Evolutionary conservation across 257 asterid genomes (phyloP).

Genomic region (Jaltomata sinuosa): DNA sequence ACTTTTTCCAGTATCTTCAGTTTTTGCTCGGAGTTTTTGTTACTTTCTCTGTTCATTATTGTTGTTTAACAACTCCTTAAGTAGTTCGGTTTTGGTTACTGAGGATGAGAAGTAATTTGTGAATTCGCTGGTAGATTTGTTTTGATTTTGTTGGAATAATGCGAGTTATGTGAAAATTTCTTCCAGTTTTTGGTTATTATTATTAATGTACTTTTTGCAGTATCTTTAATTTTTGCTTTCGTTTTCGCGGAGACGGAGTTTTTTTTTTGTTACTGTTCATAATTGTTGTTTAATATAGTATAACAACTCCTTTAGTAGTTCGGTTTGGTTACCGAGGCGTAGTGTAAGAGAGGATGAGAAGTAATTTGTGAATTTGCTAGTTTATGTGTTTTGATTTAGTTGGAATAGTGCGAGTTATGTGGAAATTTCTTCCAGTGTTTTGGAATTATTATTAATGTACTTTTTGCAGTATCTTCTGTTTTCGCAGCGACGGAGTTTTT

Average conservation of each 20-base stretch:
- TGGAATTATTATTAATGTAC: too few relatives aligned
- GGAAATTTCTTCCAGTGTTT: too few relatives aligned
- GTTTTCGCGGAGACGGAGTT: not conserved
- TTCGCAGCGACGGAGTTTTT: too few relatives aligned
- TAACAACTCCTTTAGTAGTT: not conserved
- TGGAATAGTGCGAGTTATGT: not conserved
- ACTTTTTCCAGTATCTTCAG: too few relatives aligned
- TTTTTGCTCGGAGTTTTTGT: too few relatives aligned
- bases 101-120: not conserved
- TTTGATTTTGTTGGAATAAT: not conserved
- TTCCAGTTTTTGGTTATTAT: not conserved
- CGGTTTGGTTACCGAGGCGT: not conserved
- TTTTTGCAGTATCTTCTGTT: too few relatives aligned
- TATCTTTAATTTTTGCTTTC: not conserved
- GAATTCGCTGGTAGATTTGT: not conserved
- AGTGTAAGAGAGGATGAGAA: not conserved
- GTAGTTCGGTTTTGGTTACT: too few relatives aligned
- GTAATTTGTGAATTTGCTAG: not conserved
- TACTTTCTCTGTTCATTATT: not conserved
- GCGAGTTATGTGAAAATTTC: too few relatives aligned
- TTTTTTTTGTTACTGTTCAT: not conserved
- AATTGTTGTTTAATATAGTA: not conserved
- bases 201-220: not conserved
- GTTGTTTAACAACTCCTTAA: too few relatives aligned
- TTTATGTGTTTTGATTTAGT: not conserved